These are phyloP conservation scores for Ailanthus altissimus DNA, from an alignment of 345 rosid species.

Conservation along the genomic window DNA sequence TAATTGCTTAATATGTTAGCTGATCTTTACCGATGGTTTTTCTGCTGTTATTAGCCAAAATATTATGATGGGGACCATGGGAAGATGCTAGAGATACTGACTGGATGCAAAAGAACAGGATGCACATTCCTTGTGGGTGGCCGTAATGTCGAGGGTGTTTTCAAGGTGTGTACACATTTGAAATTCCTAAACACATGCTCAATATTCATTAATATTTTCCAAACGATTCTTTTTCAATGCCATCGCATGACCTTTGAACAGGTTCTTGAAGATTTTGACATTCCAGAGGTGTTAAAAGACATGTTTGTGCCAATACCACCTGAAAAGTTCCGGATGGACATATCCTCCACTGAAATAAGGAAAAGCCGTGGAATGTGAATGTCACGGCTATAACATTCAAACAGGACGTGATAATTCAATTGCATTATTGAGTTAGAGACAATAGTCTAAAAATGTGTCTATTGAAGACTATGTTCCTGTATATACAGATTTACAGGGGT, in stretches of 20 bases:
- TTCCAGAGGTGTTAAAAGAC: conserved; percentile 62
- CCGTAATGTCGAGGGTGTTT: conserved; percentile 75
- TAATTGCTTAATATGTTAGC: not conserved
- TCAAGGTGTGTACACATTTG: conserved; percentile 48
- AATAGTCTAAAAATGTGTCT: not conserved
- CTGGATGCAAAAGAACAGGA: conserved; percentile 69
- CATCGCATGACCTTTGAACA: conserved; percentile 29
- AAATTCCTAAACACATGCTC: not conserved
- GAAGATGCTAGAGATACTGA: conserved; percentile 73
- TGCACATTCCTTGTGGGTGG: conserved; percentile 89
- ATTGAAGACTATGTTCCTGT: not conserved
- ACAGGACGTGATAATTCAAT: not conserved
- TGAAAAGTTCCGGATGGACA: conserved; percentile 69
- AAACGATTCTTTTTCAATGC: conserved; percentile 1
- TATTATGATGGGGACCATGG: conserved; percentile 66
- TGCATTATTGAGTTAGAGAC: not conserved
- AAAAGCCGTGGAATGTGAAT: conserved; percentile 30
- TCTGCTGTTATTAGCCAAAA: conserved; percentile 63
- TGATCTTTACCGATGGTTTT: conserved; percentile 8
- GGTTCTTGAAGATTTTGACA: conserved; percentile 81
- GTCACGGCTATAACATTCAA: not conserved
- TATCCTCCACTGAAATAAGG: conserved; percentile 79
- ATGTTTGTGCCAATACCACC: conserved; percentile 73
- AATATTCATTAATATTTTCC: not conserved
- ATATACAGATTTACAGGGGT: not conserved